These are phyloP conservation scores for Nemophila menziesii DNA, from an alignment of 257 asterid species.

Conservation along the genomic window DNA sequence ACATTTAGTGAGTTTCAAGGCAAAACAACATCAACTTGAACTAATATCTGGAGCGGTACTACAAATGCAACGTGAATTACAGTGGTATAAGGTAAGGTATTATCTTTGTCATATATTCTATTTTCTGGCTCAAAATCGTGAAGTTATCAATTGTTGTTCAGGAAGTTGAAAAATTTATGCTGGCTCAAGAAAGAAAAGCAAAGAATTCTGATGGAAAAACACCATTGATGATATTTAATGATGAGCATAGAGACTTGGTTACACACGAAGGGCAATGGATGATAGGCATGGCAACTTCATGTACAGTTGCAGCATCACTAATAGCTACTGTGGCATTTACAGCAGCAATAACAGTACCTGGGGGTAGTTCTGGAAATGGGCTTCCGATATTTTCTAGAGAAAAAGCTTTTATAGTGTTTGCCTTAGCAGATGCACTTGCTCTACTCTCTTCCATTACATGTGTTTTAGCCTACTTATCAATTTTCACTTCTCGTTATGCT, in stretches of 20 bases:
- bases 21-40: constrained; percentile 18
- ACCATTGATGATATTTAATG: constrained; percentile 8
- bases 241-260: constrained; percentile 10
- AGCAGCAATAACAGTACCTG: constrained; percentile 16
- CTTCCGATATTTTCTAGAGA: constrained; percentile 5
- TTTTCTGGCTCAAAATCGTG: background rate
- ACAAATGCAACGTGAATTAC: constrained; percentile 23
- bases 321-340: constrained; percentile 10
- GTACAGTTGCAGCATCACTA: constrained; percentile 9
- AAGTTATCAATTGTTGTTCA: constrained; percentile 1
- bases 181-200: constrained; percentile 10
- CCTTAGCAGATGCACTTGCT: constrained; percentile 4
- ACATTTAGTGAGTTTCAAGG: constrained; percentile 19
- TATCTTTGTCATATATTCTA: background rate
- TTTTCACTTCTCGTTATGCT: constrained; percentile 11
- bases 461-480: constrained; percentile 10
- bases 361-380: constrained; percentile 8
- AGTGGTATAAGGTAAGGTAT: constrained; percentile 22
- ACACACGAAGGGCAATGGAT: constrained; percentile 13
- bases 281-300: constrained; percentile 12
- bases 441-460: constrained; percentile 2
- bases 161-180: constrained; percentile 24
- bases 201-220: constrained; percentile 16
- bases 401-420: background rate
- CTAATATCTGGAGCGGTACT: constrained; percentile 19